Percentiles rank a stretch among this genome's conserved stretches.
Evolutionary conservation across 192 early-diverging fungal species (phyloP).

Genomic region (Podochytrium sp.): DNA sequence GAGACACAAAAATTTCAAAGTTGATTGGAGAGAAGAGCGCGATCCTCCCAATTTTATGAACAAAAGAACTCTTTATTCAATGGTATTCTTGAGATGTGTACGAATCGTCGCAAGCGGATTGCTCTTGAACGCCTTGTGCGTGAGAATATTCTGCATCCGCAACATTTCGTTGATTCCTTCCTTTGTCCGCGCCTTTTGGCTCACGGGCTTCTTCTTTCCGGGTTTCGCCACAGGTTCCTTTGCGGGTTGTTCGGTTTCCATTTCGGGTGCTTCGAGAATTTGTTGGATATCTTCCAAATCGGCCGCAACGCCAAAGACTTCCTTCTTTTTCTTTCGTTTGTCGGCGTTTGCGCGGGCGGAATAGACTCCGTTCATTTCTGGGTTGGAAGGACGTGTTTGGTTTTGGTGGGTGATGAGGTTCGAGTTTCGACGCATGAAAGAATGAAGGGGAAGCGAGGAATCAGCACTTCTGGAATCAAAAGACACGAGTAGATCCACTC

Average conservation of each 20-base stretch:
- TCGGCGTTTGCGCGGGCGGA: constrained; percentile 4
- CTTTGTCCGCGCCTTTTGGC: not conserved
- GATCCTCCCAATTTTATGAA: no score
- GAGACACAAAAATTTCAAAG: no score
- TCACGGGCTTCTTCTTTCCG: constrained; percentile 4
- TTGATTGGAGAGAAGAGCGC: no score
- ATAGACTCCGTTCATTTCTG: constrained; percentile 6
- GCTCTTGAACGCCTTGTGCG: constrained; percentile 14
- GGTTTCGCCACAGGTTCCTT: not conserved
- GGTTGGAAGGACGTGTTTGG: not conserved
- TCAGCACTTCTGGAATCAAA: not conserved
- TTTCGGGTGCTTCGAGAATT: not conserved
- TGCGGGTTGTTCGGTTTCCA: not conserved
- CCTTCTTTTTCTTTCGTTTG: constrained; percentile 5
- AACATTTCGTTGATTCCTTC: constrained; percentile 24
- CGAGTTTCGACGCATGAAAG: not conserved
- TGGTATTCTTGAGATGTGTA: constrained; percentile 16
- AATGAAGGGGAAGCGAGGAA: no score
- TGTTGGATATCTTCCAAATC: constrained; percentile 11
- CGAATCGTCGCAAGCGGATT: constrained; percentile 16
- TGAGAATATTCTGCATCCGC: constrained; percentile 14
- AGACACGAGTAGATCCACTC: not conserved
- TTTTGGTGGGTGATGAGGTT: not conserved
- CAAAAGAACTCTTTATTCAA: no score
- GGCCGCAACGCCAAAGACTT: constrained; percentile 10